A percentile compares a stretch with the other conserved stretches of the same genome.
Evolutionary conservation across 345 rosid species (phyloP).

Genomic region (Brassica incana): DNA sequence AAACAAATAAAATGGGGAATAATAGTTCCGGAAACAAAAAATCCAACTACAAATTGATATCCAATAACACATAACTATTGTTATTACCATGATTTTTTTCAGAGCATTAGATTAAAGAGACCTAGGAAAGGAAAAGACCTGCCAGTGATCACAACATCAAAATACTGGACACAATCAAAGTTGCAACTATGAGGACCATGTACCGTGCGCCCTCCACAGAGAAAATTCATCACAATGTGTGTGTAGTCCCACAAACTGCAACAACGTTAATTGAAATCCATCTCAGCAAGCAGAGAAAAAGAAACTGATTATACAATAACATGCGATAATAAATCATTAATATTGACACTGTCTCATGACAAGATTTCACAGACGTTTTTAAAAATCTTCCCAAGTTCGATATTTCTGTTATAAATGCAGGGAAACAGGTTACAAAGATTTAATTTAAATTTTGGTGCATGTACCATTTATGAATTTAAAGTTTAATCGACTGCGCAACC

Average conservation of each 20-base stretch:
- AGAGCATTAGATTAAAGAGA: conserved; percentile 21
- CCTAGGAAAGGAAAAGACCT: conserved; percentile 49
- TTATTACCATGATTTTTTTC: not conserved
- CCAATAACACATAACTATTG: not conserved
- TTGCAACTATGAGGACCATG: conserved; percentile 51
- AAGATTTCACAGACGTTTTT: conserved; percentile 4
- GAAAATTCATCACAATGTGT: conserved; percentile 92
- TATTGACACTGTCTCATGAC: not conserved
- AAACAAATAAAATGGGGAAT: not conserved
- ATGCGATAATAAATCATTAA: not conserved
- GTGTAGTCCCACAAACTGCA: conserved; percentile 99
- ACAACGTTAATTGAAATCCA: conserved; percentile 4
- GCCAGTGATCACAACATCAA: conserved; percentile 94
- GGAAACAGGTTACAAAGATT: not conserved
- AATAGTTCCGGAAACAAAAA: no score
- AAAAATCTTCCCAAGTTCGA: not conserved
- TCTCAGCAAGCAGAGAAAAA: conserved; percentile 2
- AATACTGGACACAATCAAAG: conserved; percentile 88
- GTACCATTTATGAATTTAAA: not conserved
- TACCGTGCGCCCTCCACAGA: conserved; percentile 54
- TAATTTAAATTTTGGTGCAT: not conserved
- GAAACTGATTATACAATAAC: not conserved
- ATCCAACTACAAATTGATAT: not conserved
- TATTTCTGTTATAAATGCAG: not conserved
- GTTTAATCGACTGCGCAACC: not conserved